A percentile compares a stretch with the other conserved stretches of the same genome.
Evolutionary conservation across 495 filamentous ascomycete species (phyloP).

Genomic region (Articulospora tetracladia): DNA sequence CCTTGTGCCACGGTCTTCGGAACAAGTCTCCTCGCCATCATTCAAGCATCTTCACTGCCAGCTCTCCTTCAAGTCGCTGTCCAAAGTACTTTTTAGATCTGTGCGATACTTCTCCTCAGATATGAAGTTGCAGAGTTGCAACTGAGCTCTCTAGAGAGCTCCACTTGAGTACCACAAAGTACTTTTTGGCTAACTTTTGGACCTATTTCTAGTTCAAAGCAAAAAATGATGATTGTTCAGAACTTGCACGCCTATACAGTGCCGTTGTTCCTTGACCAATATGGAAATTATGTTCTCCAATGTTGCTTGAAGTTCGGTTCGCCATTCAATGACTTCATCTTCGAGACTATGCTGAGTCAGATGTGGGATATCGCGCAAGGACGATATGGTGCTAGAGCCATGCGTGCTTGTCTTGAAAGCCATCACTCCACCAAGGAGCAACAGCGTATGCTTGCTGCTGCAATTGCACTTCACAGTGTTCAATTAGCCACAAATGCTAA

Average conservation of each 20-base stretch:
- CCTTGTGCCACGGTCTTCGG: no score
- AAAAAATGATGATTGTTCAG: conserved; percentile 82
- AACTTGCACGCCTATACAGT: conserved; percentile 80
- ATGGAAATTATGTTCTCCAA: conserved; percentile 97
- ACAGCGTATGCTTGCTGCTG: conserved; percentile 89
- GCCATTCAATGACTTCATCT: conserved; percentile 93
- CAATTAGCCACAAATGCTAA: conserved; percentile 96
- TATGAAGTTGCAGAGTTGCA: neutral
- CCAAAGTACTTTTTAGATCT: no score
- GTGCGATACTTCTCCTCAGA: no score
- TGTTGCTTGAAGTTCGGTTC: conserved; percentile 87
- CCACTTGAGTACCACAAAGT: neutral
- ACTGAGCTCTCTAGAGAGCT: neutral
- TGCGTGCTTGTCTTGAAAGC: conserved; percentile 96
- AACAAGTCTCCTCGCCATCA: no score
- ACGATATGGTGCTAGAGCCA: conserved; percentile 88
- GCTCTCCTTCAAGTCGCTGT: neutral
- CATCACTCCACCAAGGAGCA: conserved; percentile 94
- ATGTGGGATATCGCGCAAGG: conserved; percentile 96
- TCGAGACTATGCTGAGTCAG: conserved; percentile 91
- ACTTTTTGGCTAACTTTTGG: neutral
- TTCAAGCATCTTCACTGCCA: no score
- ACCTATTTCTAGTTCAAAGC: conserved; percentile 59
- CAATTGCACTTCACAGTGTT: conserved; percentile 93
- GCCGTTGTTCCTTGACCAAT: conserved; percentile 92